Conservation (phyloP, 2,329 filamentous ascomycete species). For the Calonectria pauciramosa region DNA sequence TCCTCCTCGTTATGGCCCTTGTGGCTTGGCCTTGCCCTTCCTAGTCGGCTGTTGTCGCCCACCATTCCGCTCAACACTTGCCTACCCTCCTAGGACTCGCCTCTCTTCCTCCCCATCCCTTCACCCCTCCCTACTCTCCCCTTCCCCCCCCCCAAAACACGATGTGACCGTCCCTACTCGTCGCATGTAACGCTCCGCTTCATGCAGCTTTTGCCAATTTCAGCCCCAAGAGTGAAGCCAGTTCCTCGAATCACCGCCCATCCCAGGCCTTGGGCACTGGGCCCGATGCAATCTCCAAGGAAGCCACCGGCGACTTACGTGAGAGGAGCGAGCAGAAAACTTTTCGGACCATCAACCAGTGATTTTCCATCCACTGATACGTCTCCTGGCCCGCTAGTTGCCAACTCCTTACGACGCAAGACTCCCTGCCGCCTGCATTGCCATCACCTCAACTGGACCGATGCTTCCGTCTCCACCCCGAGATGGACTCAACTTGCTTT, state of each 20-base stretch:
- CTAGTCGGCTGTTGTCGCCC: not conserved
- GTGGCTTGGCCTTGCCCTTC: not conserved
- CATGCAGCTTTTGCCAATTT: not conserved
- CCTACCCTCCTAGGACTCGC: not conserved
- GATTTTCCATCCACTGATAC: not conserved
- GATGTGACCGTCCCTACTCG: not conserved
- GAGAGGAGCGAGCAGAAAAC: too few relatives aligned
- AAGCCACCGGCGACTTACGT: not conserved
- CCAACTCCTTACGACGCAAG: not conserved
- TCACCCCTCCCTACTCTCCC: not conserved
- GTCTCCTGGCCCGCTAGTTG: not conserved
- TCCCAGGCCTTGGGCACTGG: not conserved
- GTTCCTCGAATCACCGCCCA: not conserved
- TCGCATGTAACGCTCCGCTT: not conserved
- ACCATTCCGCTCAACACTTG: not conserved
- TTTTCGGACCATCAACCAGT: not conserved
- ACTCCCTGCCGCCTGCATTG: not conserved
- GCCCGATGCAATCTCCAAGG: not conserved
- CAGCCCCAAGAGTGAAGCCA: too few relatives aligned
- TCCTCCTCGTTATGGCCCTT: not conserved
- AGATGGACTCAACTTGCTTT: not conserved
- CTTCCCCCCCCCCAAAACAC: not conserved
- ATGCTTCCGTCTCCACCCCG: too few relatives aligned
- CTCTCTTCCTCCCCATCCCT: not conserved
- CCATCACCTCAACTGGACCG: not conserved